These are phyloP conservation scores for Phellopilus nigrolimitatus DNA, from an alignment of 1,284 basidiomycete species.

Conservation along the genomic window DNA sequence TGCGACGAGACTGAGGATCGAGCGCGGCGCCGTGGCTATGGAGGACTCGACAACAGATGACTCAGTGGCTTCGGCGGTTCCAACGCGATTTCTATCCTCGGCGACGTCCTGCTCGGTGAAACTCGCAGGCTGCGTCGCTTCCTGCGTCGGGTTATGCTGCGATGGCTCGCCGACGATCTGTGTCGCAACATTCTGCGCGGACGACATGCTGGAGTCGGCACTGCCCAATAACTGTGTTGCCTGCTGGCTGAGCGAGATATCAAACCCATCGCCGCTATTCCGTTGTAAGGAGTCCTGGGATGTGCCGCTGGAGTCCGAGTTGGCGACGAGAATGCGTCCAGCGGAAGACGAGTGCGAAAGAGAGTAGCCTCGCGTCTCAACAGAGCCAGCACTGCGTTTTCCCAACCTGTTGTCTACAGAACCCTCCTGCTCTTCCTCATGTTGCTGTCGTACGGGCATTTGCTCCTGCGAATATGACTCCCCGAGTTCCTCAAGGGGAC, in stretches of 20 bases:
- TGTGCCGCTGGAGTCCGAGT: slow-evolving; percentile 10
- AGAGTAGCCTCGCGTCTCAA: slow-evolving; percentile 1
- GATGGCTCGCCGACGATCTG: neutral
- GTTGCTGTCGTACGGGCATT: slow-evolving; percentile 12
- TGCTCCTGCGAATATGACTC: slow-evolving; percentile 25
- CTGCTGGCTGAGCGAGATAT: neutral
- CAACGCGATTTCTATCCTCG: neutral
- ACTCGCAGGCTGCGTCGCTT: slow-evolving; percentile 4
- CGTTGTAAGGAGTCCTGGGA: slow-evolving; percentile 14
- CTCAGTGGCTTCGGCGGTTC: neutral
- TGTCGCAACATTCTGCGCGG: neutral
- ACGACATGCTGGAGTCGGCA: neutral
- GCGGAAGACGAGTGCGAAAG: slow-evolving; percentile 3
- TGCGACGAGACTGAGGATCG: slow-evolving; percentile 6
- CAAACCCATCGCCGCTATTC: neutral
- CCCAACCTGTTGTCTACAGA: neutral
- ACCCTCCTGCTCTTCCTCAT: slow-evolving; percentile 21
- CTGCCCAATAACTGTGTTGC: neutral
- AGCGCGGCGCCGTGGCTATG: neutral
- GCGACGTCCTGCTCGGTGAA: neutral
- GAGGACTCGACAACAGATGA: neutral
- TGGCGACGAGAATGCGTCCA: slow-evolving; percentile 12
- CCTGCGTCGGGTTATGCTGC: slow-evolving; percentile 4
- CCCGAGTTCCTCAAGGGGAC: slow-evolving; percentile 54
- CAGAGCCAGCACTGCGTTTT: neutral